phyloP scores from a whole-genome alignment of 2,329 filamentous ascomycete genomes.

The Arthrobotrys iridis region DNA sequence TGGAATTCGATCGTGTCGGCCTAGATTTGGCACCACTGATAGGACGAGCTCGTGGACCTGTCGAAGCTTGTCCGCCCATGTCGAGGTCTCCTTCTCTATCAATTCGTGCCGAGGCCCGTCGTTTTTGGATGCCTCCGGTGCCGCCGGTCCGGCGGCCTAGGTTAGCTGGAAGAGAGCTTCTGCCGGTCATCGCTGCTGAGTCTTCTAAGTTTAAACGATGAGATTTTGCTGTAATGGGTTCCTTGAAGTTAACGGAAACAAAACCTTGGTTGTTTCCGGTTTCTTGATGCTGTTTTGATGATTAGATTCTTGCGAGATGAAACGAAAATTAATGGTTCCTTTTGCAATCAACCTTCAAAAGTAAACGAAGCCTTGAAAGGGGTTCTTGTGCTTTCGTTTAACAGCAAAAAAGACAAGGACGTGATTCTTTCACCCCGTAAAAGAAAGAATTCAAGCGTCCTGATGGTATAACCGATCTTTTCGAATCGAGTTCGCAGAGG shows the following conservation, averaged over 20 bases:
- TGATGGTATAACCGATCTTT: slow-evolving; percentile 40
- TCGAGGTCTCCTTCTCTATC: slow-evolving; percentile 49
- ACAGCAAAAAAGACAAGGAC: slow-evolving; percentile 33
- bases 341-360: slow-evolving; percentile 28
- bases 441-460: slow-evolving; percentile 52
- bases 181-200: slow-evolving; percentile 32
- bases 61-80: slow-evolving; percentile 42
- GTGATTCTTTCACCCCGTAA: slow-evolving; percentile 53
- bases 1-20: slow-evolving; percentile 12
- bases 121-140: slow-evolving; percentile 36
- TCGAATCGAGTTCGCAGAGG: slow-evolving; percentile 38
- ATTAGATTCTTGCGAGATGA: slow-evolving; percentile 23
- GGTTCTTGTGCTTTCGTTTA: slow-evolving; percentile 32
- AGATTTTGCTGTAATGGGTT: background rate
- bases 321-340: slow-evolving; percentile 18
- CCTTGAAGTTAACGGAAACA: slow-evolving; percentile 2
- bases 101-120: slow-evolving; percentile 25
- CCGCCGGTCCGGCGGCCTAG: slow-evolving; percentile 31
- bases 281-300: slow-evolving; percentile 10
- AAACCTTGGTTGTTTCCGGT: slow-evolving; percentile 11
- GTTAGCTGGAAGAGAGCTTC: slow-evolving; percentile 47
- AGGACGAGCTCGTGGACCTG: slow-evolving; percentile 38
- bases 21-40: slow-evolving; percentile 23
- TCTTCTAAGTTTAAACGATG: background rate
- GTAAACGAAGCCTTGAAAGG: slow-evolving; percentile 13